Evolutionary conservation across 192 early-diverging fungal species (phyloP), one percentile per base, ranked within the genome.

Genomic region (Haplosporangium gracile): DNA sequence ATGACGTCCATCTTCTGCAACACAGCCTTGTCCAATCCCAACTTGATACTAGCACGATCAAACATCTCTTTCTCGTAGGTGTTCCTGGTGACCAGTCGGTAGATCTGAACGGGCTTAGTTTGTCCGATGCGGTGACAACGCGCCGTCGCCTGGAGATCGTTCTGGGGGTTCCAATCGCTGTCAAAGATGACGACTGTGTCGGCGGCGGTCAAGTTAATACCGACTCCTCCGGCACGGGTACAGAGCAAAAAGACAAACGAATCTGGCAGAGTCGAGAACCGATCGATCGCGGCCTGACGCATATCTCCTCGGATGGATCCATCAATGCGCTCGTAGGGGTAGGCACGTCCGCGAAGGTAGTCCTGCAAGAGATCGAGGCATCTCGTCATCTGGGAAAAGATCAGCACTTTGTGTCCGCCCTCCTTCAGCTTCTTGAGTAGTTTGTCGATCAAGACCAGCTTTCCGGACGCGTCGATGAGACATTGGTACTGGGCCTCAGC

Each of bases 31-130:
- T 97, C 96, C 24, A 97, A 82, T 47, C 96, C 96, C 11, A 97
- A 91, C 72, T 97, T 97, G 93, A 97, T 92, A 68, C 96, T 95
- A 1, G 96, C 96, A 22, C 94, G 89, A 86, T 97, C 96, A 92
- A 97, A 97, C 95, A 97, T 97, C 51, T 96, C 96, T 22, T 94
- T 94, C 82, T 97, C 96, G 77, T 97, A 97, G 1, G 96, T 97
- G 72, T 96, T 96, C 39, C 93, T 87, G 32, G 94, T 96, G 26
- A 97, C 92, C 2, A 97, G 89, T 26, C 96, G 93, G 74, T 91
- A 94, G 69, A 91, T 91, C 74, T 96, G 95, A 4, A 97, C 96
- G 8, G 93, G 90, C 78, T 96, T 96, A 68, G 95, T 97, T 82
- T 97, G 96, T 20, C 96, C 96, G 84, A 97, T 97, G 79, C 96